A percentile compares a stretch with the other conserved stretches of the same genome.
These are phyloP conservation scores for Globisporangium camurandrum DNA, from an alignment of 352 stramenopile genomes.

Conservation along the genomic window DNA sequence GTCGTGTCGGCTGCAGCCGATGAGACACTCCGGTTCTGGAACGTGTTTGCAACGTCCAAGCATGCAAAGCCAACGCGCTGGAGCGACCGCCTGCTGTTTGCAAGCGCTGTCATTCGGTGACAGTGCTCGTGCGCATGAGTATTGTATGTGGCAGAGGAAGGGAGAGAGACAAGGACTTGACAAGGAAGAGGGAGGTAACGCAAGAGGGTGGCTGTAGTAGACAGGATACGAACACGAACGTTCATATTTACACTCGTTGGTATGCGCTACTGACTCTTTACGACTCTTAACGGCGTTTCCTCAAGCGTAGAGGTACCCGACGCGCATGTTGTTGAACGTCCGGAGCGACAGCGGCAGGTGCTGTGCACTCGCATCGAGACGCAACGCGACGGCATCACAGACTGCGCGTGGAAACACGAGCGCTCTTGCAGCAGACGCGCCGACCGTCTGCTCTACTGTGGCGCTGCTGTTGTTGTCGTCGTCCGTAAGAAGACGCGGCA, in stretches of 20 bases:
- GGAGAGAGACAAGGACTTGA: too few relatives aligned
- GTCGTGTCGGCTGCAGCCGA: conserved; percentile 97
- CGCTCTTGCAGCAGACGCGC: conserved; percentile 19
- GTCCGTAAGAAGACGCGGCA: too few relatives aligned
- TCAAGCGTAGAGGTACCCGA: conserved; percentile 68
- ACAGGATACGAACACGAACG: too few relatives aligned
- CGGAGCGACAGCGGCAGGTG: conserved; percentile 42
- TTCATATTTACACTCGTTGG: too few relatives aligned
- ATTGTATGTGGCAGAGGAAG: too few relatives aligned
- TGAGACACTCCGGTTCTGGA: conserved; percentile 99
- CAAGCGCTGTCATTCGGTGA: conserved; percentile 12
- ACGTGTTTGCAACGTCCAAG: conserved; percentile 90
- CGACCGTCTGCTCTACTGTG: not conserved
- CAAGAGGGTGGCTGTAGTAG: too few relatives aligned
- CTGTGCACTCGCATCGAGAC: conserved; percentile 35
- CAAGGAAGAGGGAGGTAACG: too few relatives aligned
- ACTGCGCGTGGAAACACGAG: conserved; percentile 26
- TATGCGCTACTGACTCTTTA: too few relatives aligned
- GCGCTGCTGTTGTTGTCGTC: not conserved
- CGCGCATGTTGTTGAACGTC: conserved; percentile 42
- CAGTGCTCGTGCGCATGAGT: too few relatives aligned
- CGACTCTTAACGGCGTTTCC: too few relatives aligned
- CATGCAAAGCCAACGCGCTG: not conserved
- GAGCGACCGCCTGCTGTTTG: conserved; percentile 1
- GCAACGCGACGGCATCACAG: conserved; percentile 20